Conservation (phyloP, 139 green algal species). For the Raphidocelis subcapitata region DNA sequence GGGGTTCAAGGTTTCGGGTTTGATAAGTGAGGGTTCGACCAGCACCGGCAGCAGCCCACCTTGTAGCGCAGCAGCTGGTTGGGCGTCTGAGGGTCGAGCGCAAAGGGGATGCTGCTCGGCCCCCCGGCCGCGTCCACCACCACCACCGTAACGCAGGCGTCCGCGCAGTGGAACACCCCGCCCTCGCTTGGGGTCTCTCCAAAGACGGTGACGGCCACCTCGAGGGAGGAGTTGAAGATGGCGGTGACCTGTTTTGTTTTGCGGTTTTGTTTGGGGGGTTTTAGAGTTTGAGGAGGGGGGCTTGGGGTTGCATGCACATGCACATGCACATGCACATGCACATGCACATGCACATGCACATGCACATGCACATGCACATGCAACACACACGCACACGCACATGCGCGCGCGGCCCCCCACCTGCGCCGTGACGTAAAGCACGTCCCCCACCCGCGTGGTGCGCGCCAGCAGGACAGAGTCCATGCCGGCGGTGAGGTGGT, state of each 20-base stretch:
- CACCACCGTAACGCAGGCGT: conserved; percentile 74
- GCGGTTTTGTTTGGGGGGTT: background rate
- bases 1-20: background rate
- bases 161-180: conserved; percentile 68
- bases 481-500: conserved; percentile 74
- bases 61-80: conserved; percentile 28
- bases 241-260: conserved; percentile 75
- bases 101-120: conserved; percentile 44
- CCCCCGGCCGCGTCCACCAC: conserved; percentile 35
- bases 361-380: background rate
- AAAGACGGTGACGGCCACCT: conserved; percentile 77
- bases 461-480: conserved; percentile 68
- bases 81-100: conserved; percentile 31
- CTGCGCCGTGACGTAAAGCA: conserved; percentile 77
- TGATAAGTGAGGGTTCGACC: background rate
- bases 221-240: conserved; percentile 71
- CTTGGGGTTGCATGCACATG: background rate
- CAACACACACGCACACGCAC: background rate
- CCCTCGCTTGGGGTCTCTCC: conserved; percentile 61
- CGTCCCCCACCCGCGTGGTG: conserved; percentile 73
- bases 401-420: background rate
- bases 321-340: background rate
- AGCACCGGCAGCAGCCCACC: conserved; percentile 3
- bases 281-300: too few species aligned
- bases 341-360: background rate